Base-by-base conservation (phyloP, 805 yeast genomes). In the Scheffersomyces lignosus region DNA sequence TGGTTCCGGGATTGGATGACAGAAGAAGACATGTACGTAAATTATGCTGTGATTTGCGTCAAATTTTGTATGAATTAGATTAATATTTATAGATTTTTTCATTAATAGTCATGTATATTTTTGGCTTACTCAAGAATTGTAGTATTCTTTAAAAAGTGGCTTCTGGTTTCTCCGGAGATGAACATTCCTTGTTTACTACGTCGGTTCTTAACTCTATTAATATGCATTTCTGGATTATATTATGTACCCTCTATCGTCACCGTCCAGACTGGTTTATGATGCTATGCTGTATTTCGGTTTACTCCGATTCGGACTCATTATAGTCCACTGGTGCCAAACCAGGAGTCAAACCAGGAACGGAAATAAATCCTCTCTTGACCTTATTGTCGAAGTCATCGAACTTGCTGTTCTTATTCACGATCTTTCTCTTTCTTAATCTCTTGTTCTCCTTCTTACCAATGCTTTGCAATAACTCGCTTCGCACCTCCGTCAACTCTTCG, bases 261-360 rank as follows among this genome's bases (percentile, higher is more conserved):
- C n/a, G n/a, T n/a, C n/a, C n/a, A n/a, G n/a, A n/a, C n/a, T n/a
- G n/a, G n/a, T n/a, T n/a, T n/a, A n/a, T n/a, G n/a, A n/a, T n/a
- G n/a, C 29, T 26, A 26, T 26, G 24, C 24, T 20, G 24, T 10
- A 20, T 7, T 7, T 20, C 9, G 16, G 5, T 14, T 34, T 47
- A 48, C 29, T 52, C 57, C 14, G 51, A 52, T 27, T 55, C 60
- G 13, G 54, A 48, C 23, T 55, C 58, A 33, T 54, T 52, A 31
- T 38, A 66, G 24, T 80, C 90, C 16, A 86, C 89, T 22, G 93
- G 93, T 1, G 93, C 95, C 59, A 86, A 71, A 44, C 95, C 95
- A 1, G 93, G 95, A 0, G 95, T 86, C 37, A 86, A 68, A 18
- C 93, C 91, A 27, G 86, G 75, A 43, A 64, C 62, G 3, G 76